Base-by-base conservation (phyloP, 192 early-diverging fungal genomes). In the Entomortierella lignicola region DNA sequence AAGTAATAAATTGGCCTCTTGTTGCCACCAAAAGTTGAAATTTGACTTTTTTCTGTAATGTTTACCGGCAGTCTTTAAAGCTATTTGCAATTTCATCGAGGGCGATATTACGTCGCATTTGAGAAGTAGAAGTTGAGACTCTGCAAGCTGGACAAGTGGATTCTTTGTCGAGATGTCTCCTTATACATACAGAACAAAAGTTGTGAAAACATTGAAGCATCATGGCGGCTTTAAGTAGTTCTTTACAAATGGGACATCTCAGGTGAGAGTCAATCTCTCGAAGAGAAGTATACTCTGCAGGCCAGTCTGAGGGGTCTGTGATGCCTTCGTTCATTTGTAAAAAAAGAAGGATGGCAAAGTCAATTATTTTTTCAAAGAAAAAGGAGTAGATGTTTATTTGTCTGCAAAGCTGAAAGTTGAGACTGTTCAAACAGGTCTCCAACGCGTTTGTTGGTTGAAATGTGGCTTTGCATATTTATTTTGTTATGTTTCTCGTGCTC, bases 201-300 rank as follows among this genome's bases (percentile, higher is more conserved):
- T 91, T 90, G 69, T 94, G 93, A 0, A 79, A 82, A 71, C 93
- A 94, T n/a, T 86, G 52, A 4, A 89, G 60, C 7, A 88, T 85
- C 80, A 92, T 84, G 55, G 91, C 77, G 6, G 89, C 89, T 25
- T 81, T 54, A 37, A 88, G 86, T 50, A 88, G 84, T 55, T 94
- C 93, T 71, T 93, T 93, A 72, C 93, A 94, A 27, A 94, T 90
- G 0, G 91, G 86, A 63, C 93, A 94, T 12, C 93, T 85, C 27
- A 93, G 77, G 23, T 89, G 83, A 23, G 90, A 85, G 68, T 94
- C 93, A 7, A 93, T 75, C 32, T 85, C 80, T 41, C 86, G 74
- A 20, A 93, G 71, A 11, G 82, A 79, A 10, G 47, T 55, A 42
- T 80, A 69, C 5, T 88, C 85, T 83, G 89, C 37, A 10, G 75